Evolutionary conservation across 1,284 basidiomycete genomes (phyloP).

Genomic region (Microbotryum saponariae): DNA sequence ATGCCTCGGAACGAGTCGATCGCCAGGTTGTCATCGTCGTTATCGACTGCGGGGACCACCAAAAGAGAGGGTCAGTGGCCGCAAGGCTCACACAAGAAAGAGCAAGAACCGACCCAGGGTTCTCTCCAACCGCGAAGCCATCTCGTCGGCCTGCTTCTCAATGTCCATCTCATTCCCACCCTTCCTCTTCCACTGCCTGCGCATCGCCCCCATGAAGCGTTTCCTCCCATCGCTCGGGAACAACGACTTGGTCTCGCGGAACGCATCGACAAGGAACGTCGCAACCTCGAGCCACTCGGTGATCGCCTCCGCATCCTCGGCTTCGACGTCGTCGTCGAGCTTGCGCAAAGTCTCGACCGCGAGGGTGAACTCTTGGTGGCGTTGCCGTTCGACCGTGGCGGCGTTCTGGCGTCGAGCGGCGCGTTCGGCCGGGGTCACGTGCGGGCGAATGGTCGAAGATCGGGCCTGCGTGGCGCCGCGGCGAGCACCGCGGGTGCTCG

Average conservation of each 20-base stretch:
- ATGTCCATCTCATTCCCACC: constrained; percentile 38
- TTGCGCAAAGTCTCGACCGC: constrained; percentile 42
- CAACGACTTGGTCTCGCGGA: constrained; percentile 72
- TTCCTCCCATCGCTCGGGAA: constrained; percentile 57
- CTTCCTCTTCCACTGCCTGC: constrained; percentile 27
- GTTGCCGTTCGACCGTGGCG: constrained; percentile 28
- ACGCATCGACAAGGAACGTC: constrained; percentile 76
- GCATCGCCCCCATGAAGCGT: constrained; percentile 37
- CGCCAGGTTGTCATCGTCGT: constrained; percentile 34
- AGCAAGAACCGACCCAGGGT: constrained; percentile 52
- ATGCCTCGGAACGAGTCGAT: constrained; percentile 63
- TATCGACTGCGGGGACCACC: background rate
- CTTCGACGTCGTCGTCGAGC: constrained; percentile 40
- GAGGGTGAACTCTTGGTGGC: constrained; percentile 38
- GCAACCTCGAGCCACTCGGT: constrained; percentile 70
- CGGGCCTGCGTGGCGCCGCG: background rate
- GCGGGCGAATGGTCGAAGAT: constrained; percentile 1
- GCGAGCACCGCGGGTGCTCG: background rate
- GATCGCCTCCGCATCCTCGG: constrained; percentile 42
- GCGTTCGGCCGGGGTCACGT: constrained; percentile 8
- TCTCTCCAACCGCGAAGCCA: constrained; percentile 65
- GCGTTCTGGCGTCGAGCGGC: constrained; percentile 7
- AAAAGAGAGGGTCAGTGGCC: background rate
- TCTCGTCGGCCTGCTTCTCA: constrained; percentile 61
- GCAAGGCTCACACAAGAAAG: background rate